Conservation (phyloP, 2,329 filamentous ascomycete species). For the Aspergillus sp. region DNA sequence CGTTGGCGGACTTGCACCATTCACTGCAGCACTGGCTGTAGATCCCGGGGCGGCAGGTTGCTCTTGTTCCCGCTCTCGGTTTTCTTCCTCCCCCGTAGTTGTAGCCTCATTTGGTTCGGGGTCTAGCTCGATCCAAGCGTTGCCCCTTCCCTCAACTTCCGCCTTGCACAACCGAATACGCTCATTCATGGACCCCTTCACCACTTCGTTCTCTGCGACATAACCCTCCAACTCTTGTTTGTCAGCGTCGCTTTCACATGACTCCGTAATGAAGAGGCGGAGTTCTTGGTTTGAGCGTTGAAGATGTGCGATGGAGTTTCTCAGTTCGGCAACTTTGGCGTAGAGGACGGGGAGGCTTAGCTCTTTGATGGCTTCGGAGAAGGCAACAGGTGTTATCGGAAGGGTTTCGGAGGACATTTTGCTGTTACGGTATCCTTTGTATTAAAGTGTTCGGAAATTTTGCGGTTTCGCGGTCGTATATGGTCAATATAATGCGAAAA, state of each 20-base stretch:
- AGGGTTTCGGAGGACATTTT: conserved; percentile 50
- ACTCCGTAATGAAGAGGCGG: conserved; percentile 49
- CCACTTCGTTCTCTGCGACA: conserved; percentile 58
- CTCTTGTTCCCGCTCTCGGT: conserved; percentile 1
- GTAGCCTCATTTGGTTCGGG: conserved; percentile 21
- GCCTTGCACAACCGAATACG: conserved; percentile 53
- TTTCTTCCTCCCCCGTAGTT: background rate
- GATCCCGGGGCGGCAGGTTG: background rate
- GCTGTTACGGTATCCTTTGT: background rate
- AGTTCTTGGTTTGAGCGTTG: conserved; percentile 58
- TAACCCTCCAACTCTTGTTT: conserved; percentile 35
- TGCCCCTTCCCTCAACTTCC: conserved; percentile 55
- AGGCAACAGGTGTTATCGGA: conserved; percentile 53
- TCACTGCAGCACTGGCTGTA: conserved; percentile 11
- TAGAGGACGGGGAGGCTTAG: conserved; percentile 60
- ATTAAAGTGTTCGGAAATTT: background rate
- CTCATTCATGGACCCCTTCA: conserved; percentile 57
- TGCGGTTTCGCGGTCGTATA: no score
- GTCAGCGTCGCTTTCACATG: conserved; percentile 52
- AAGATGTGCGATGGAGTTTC: conserved; percentile 61
- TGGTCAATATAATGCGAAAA: background rate
- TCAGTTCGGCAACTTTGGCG: conserved; percentile 61
- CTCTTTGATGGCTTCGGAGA: conserved; percentile 56
- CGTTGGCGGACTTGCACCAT: conserved; percentile 18
- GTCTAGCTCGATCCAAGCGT: conserved; percentile 49